Conservation (phyloP, 108 stramenopile genomes). For the Nitzschia palea region DNA sequence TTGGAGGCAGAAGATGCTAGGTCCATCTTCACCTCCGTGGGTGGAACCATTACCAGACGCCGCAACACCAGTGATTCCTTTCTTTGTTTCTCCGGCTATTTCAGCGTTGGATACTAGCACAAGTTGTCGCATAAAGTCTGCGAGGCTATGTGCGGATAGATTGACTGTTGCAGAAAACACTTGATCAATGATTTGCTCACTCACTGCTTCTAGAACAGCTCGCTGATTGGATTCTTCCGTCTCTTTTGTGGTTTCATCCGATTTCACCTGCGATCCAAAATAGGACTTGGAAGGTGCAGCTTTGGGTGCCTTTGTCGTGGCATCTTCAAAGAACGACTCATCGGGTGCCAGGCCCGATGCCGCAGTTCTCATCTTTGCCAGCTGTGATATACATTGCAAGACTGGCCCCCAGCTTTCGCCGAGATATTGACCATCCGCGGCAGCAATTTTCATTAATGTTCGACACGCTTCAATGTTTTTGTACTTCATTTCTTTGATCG, state of each 20-base stretch:
- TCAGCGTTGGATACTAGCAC: slow-evolving; percentile 86
- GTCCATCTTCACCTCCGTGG: slow-evolving; percentile 67
- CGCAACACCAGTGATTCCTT: slow-evolving; percentile 53
- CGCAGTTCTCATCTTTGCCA: slow-evolving; percentile 80
- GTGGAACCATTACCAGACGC: slow-evolving; percentile 31
- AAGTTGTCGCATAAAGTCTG: slow-evolving; percentile 87
- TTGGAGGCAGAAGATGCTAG: slow-evolving; percentile 95
- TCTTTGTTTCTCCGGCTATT: slow-evolving; percentile 76
- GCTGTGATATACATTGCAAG: slow-evolving; percentile 92
- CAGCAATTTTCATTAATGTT: slow-evolving; percentile 90
- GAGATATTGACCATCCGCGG: slow-evolving; percentile 92
- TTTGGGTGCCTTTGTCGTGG: slow-evolving; percentile 4
- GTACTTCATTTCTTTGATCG: slow-evolving; percentile 90
- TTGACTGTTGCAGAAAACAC: slow-evolving; percentile 88
- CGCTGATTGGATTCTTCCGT: slow-evolving; percentile 79
- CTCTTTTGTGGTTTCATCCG: slow-evolving; percentile 48
- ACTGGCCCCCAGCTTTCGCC: slow-evolving; percentile 96
- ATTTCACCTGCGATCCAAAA: slow-evolving; percentile 21
- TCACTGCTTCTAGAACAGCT: slow-evolving; percentile 76
- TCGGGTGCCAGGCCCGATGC: slow-evolving; percentile 88
- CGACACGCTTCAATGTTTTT: slow-evolving; percentile 94
- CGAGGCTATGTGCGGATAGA: slow-evolving; percentile 80
- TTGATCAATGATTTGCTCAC: slow-evolving; percentile 88
- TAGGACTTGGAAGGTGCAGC: slow-evolving; percentile 7
- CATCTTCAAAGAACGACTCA: slow-evolving; percentile 76